Evolutionary conservation across 176 grass and related monocot species (phyloP).

Genomic region (Oropetium thomaeum): DNA sequence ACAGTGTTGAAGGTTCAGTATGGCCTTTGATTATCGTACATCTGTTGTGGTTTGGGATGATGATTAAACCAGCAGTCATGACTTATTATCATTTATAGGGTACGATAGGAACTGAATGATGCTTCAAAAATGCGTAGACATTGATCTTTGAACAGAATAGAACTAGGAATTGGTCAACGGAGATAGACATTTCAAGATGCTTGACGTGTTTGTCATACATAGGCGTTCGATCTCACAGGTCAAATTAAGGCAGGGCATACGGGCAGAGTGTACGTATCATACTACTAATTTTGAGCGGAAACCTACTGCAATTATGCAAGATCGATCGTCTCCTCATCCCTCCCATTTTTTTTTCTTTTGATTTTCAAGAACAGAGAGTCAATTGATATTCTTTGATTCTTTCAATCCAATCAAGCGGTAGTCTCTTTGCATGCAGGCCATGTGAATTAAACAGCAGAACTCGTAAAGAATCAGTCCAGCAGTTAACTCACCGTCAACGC

Average conservation of each 20-base stretch:
- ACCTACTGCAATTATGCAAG: background rate
- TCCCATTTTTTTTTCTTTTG: background rate
- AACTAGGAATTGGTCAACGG: background rate
- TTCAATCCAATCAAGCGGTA: background rate
- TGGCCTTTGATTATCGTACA: background rate
- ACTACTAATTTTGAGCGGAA: background rate
- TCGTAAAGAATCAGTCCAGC: background rate
- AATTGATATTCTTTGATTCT: background rate
- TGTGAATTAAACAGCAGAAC: background rate
- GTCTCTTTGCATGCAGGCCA: background rate
- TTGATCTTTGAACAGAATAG: background rate
- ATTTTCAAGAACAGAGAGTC: background rate
- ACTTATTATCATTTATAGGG: background rate
- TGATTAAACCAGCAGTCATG: background rate
- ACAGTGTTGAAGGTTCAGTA: background rate
- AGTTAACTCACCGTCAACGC: slow-evolving; percentile 21
- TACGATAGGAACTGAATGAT: background rate
- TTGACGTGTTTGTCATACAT: background rate
- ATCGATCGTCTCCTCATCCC: background rate
- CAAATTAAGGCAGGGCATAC: no score
- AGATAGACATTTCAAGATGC: background rate
- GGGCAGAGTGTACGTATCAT: no score
- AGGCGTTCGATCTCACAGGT: background rate
- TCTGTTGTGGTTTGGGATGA: background rate
- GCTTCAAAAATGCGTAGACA: background rate